These are phyloP conservation scores for Melampsora americana DNA, from an alignment of 1,284 basidiomycete genomes.

Conservation along the genomic window DNA sequence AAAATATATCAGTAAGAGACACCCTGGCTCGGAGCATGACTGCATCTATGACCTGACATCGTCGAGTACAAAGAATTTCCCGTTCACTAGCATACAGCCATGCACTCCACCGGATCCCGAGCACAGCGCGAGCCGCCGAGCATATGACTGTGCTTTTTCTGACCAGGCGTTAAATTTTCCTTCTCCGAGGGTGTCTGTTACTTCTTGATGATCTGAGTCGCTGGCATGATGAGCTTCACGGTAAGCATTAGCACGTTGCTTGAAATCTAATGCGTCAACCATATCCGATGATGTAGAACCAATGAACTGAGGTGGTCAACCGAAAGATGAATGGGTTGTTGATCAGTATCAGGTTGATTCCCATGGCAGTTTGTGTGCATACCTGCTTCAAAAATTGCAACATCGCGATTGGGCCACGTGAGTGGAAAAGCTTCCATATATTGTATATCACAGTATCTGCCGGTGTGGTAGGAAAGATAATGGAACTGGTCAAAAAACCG, in stretches of 20 bases:
- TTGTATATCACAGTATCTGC: slow-evolving; percentile 6
- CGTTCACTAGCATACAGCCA: slow-evolving; percentile 74
- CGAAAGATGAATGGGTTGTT: neutral
- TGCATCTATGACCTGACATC: slow-evolving; percentile 61
- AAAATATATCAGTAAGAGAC: neutral
- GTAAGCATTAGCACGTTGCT: neutral
- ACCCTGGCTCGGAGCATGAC: neutral
- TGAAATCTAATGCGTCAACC: slow-evolving; percentile 23
- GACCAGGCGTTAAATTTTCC: slow-evolving; percentile 16
- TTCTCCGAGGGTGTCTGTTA: neutral
- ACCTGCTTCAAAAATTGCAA: slow-evolving; percentile 36
- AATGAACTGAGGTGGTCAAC: neutral
- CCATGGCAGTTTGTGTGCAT: neutral
- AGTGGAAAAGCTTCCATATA: slow-evolving; percentile 31
- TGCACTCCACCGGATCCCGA: slow-evolving; percentile 19
- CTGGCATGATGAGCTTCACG: neutral
- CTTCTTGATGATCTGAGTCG: neutral
- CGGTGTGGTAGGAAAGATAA: neutral
- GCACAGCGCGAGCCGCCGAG: slow-evolving; percentile 31
- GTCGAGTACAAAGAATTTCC: slow-evolving; percentile 68
- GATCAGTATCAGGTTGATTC: neutral
- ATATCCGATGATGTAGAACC: slow-evolving; percentile 1
- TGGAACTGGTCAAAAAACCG: neutral
- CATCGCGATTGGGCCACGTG: slow-evolving; percentile 27
- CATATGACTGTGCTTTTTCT: slow-evolving; percentile 21